phyloP scores from a whole-genome alignment of 2,329 filamentous ascomycete species.

The Colletotrichum tanaceti region DNA sequence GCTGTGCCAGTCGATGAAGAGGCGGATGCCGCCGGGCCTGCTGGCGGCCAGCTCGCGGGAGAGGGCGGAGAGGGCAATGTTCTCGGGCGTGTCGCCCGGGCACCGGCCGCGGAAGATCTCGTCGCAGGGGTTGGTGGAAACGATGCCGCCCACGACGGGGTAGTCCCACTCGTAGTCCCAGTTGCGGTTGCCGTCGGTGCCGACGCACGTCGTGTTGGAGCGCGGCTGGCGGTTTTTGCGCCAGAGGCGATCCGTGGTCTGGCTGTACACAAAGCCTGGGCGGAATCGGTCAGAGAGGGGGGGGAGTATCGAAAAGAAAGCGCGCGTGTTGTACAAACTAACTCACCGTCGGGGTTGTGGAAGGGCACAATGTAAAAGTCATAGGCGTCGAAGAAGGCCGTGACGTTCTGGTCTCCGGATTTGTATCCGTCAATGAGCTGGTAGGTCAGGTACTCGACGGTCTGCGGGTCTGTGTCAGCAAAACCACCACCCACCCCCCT shows the following conservation, averaged over 20 bases:
- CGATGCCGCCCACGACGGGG: slow-evolving; percentile 47
- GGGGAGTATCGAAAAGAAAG: too few relatives aligned
- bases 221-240: slow-evolving; percentile 62
- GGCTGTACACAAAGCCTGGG: slow-evolving; percentile 62
- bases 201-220: slow-evolving; percentile 56
- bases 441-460: slow-evolving; percentile 45
- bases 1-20: slow-evolving; percentile 71
- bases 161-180: slow-evolving; percentile 59
- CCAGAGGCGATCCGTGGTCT: slow-evolving; percentile 63
- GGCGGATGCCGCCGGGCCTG: slow-evolving; percentile 57
- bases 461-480: slow-evolving; percentile 42
- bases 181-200: slow-evolving; percentile 66
- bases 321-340: slow-evolving; percentile 20
- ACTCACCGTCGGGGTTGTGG: slow-evolving; percentile 63
- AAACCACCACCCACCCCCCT: too few relatives aligned
- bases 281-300: slow-evolving; percentile 13
- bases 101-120: slow-evolving; percentile 57
- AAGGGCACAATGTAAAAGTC: slow-evolving; percentile 69
- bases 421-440: slow-evolving; percentile 58
- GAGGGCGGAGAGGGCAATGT: slow-evolving; percentile 59
- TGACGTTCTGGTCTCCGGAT: slow-evolving; percentile 50
- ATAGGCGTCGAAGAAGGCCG: slow-evolving; percentile 63
- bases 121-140: slow-evolving; percentile 58
- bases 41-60: slow-evolving; percentile 55
- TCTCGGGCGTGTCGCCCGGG: slow-evolving; percentile 60